Conservation (phyloP, 495 filamentous ascomycete species). For the Aspergillus leporis region DNA sequence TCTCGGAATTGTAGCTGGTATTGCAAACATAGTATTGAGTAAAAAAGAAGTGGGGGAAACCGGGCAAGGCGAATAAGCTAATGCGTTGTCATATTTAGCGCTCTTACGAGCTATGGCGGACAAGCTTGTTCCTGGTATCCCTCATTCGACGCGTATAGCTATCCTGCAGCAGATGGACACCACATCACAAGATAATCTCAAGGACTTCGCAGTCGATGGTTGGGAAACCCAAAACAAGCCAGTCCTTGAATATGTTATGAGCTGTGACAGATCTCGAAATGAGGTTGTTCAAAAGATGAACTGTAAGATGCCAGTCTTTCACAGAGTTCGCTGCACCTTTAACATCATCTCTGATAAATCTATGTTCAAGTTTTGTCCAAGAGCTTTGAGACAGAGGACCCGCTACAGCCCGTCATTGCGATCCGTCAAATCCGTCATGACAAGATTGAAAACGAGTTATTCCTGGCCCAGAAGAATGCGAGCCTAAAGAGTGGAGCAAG, state of each 20-base stretch:
- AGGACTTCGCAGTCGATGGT: conserved; percentile 10
- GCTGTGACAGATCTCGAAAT: conserved; percentile 61
- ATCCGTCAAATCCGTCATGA: conserved; percentile 61
- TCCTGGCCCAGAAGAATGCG: conserved; percentile 71
- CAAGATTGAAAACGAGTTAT: conserved; percentile 59
- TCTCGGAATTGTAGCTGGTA: too few species aligned
- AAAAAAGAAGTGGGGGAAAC: too few species aligned
- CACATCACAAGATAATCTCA: conserved; percentile 22
- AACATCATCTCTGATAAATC: conserved; percentile 3
- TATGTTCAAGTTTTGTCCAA: conserved; percentile 37
- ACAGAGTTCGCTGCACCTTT: not conserved
- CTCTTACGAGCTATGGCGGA: conserved; percentile 72
- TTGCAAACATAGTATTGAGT: too few species aligned
- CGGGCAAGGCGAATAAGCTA: too few species aligned
- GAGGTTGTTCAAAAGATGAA: conserved; percentile 58
- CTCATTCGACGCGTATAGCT: conserved; percentile 63
- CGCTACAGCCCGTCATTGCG: conserved; percentile 56
- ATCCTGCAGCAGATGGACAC: conserved; percentile 70
- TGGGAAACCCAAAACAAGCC: conserved; percentile 28
- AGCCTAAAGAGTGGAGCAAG: conserved; percentile 68
- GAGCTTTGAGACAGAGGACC: conserved; percentile 49
- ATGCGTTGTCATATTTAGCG: conserved; percentile 39
- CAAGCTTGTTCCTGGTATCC: conserved; percentile 77
- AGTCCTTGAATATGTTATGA: conserved; percentile 68
- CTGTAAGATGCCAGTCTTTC: conserved; percentile 36